Evolutionary conservation across 1,284 basidiomycete species (phyloP).

Genomic region (Prillingera fragicola): DNA sequence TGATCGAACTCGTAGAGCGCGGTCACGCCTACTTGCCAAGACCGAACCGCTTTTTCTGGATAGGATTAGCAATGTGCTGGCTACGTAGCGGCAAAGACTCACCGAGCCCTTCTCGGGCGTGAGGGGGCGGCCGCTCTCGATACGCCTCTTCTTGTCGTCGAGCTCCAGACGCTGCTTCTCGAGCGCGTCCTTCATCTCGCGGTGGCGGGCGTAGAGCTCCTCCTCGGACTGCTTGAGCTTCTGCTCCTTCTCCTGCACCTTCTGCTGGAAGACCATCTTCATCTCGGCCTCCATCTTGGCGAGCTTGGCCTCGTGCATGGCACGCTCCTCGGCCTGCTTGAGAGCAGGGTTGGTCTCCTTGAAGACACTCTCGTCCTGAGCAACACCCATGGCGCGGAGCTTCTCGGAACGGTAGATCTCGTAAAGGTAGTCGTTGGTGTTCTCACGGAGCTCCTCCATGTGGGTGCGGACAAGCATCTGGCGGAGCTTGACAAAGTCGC

Average conservation of each 20-base stretch:
- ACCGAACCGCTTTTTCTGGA: conserved; percentile 46
- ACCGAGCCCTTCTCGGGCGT: conserved; percentile 78
- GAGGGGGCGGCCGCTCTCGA: conserved; percentile 87
- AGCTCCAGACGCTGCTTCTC: conserved; percentile 94
- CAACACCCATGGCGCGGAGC: conserved; percentile 87
- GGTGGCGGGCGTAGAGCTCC: conserved; percentile 92
- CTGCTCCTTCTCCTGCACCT: conserved; percentile 95
- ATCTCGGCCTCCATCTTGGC: conserved; percentile 99
- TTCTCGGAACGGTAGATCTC: conserved; percentile 97
- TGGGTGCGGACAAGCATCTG: conserved; percentile 97
- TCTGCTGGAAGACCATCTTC: conserved; percentile 99
- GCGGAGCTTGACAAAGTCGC: conserved; percentile 95
- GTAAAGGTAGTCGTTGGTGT: conserved; percentile 87
- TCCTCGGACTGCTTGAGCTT: conserved; percentile 98
- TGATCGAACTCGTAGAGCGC: too few species aligned
- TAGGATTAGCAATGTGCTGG: background rate
- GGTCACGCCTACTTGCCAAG: conserved; percentile 40
- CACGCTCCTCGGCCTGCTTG: conserved; percentile 89
- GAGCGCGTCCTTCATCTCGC: conserved; percentile 97
- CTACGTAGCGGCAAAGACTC: conserved; percentile 16
- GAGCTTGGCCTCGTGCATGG: conserved; percentile 87
- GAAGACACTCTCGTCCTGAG: conserved; percentile 93
- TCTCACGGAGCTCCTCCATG: conserved; percentile 95
- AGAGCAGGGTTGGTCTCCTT: conserved; percentile 95
- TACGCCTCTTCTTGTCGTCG: conserved; percentile 95